phyloP scores from a whole-genome alignment of 345 rosid genomes.

The Rhodamnia rubescens region DNA sequence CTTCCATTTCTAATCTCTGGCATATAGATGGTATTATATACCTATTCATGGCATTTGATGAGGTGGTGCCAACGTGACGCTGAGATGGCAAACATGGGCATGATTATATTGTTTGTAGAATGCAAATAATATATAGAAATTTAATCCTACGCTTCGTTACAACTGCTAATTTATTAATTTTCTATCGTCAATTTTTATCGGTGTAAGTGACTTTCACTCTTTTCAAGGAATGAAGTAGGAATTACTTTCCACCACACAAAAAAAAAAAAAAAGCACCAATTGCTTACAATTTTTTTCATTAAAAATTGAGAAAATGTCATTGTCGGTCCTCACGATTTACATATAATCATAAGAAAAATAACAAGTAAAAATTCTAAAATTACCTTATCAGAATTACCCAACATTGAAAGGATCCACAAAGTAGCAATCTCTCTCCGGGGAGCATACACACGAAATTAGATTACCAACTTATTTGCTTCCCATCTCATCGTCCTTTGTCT shows the following conservation, averaged over 20 bases:
- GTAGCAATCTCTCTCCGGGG: background rate
- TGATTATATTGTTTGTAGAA: rapidly evolving
- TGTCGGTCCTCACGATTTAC: too few species aligned
- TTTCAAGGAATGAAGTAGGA: background rate
- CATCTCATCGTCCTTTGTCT: background rate
- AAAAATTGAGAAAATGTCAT: background rate
- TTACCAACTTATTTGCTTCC: background rate
- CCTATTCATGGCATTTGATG: background rate
- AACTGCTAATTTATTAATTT: background rate
- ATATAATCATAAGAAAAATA: background rate
- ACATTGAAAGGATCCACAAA: background rate
- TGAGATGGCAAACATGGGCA: background rate
- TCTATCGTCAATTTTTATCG: background rate
- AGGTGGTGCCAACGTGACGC: rapidly evolving
- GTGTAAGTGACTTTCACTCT: background rate
- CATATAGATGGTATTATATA: background rate
- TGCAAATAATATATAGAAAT: background rate
- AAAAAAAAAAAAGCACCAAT: background rate
- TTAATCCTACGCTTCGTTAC: too few species aligned
- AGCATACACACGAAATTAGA: background rate
- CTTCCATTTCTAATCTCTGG: too few species aligned
- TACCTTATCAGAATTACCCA: background rate
- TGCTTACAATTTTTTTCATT: background rate
- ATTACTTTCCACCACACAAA: too few species aligned
- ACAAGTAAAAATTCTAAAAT: background rate